A percentile compares a stretch with the other conserved stretches of the same genome.
Evolutionary conservation across 768 basidiomycete species (phyloP).

Genomic region (Collybia sp.): DNA sequence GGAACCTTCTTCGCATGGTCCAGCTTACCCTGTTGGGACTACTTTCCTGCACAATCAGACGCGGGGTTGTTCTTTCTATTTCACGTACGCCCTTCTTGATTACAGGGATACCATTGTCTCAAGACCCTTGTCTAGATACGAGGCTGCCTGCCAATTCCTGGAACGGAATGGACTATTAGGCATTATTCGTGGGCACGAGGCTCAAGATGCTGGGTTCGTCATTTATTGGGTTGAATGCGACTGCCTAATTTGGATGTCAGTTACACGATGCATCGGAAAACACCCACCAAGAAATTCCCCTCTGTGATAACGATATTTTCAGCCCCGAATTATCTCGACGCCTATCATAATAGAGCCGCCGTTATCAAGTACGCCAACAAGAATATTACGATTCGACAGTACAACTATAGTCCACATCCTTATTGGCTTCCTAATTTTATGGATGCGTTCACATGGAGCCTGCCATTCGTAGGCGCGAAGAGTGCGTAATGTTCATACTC

Average conservation of each 20-base stretch:
- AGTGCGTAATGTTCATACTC: conserved; percentile 48
- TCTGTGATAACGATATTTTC: conserved; percentile 98
- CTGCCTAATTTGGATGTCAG: conserved; percentile 27
- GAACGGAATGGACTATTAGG: conserved; percentile 89
- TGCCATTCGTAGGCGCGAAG: conserved; percentile 96
- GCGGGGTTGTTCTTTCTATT: conserved; percentile 90
- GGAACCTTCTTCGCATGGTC: conserved; percentile 42
- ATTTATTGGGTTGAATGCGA: background rate
- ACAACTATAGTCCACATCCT: conserved; percentile 75
- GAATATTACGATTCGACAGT: conserved; percentile 93
- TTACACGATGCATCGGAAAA: conserved; percentile 94
- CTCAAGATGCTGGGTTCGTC: conserved; percentile 88
- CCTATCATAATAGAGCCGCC: conserved; percentile 94
- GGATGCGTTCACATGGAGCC: conserved; percentile 97
- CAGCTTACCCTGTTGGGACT: conserved; percentile 52
- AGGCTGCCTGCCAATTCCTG: conserved; percentile 90
- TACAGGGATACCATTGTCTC: background rate
- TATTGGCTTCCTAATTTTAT: conserved; percentile 98
- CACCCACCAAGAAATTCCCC: conserved; percentile 91
- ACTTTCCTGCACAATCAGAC: conserved; percentile 77
- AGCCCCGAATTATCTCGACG: conserved; percentile 95
- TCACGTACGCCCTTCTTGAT: conserved; percentile 57
- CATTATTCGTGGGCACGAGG: conserved; percentile 95
- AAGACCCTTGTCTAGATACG: conserved; percentile 41
- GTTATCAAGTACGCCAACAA: conserved; percentile 97